phyloP scores from a whole-genome alignment of 345 rosid species.

The Gossypium arboreum region DNA sequence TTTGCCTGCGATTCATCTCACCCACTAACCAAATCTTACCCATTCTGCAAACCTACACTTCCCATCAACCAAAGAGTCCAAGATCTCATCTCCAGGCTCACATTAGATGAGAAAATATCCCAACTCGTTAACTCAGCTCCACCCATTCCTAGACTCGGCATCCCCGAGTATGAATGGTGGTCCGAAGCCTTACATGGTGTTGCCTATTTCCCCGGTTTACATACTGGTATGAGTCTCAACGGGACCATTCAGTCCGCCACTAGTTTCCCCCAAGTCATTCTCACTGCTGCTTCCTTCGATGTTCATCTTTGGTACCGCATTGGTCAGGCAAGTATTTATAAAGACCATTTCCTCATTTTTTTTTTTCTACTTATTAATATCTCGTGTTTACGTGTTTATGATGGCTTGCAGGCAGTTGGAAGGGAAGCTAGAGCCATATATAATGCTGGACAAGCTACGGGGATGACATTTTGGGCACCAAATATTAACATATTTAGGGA shows the following conservation, averaged over 20 bases:
- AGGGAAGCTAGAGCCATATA: conserved; percentile 66
- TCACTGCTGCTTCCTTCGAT: conserved; percentile 77
- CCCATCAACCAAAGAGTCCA: conserved; percentile 50
- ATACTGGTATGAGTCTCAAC: conserved; percentile 51
- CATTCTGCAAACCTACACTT: conserved; percentile 55
- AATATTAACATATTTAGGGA: conserved; percentile 74
- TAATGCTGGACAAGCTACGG: conserved; percentile 61
- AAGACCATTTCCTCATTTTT: background rate
- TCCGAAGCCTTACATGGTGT: conserved; percentile 90
- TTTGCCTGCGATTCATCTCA: conserved; percentile 52
- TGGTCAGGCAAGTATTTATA: conserved; percentile 49
- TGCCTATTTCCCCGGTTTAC: conserved; percentile 23
- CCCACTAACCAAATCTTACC: conserved; percentile 41
- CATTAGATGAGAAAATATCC: conserved; percentile 73
- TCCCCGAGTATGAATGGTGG: conserved; percentile 90
- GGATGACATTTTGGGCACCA: conserved; percentile 88
- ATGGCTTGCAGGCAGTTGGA: conserved; percentile 41
- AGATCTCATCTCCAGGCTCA: conserved; percentile 70
- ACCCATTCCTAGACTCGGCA: conserved; percentile 66
- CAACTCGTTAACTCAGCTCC: conserved; percentile 75
- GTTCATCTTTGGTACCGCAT: conserved; percentile 72
- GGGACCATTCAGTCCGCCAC: conserved; percentile 60
- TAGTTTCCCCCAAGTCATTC: conserved; percentile 88
- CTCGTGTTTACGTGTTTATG: background rate
- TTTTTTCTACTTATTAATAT: background rate